Conservation (phyloP, 2,329 filamentous ascomycete genomes). For the Colletotrichum simmondsii region DNA sequence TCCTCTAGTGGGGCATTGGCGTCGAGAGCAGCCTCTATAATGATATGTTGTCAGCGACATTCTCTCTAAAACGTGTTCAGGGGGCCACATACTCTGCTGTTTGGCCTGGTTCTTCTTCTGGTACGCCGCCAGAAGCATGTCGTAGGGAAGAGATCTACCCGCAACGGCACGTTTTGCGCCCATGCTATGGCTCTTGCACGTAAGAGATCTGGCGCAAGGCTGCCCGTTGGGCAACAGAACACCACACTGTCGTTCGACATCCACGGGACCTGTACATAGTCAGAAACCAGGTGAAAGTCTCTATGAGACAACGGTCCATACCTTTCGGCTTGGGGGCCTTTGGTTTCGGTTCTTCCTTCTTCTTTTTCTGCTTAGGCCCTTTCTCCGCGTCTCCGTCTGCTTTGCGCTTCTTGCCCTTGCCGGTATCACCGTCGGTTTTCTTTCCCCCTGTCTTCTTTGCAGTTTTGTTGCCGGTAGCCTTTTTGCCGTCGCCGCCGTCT, state of each 20-base stretch:
- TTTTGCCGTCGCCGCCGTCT: conserved; percentile 55
- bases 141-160: conserved; percentile 87
- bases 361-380: conserved; percentile 89
- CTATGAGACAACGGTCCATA: conserved; percentile 41
- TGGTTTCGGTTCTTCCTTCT: conserved; percentile 90
- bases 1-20: conserved; percentile 92
- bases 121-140: conserved; percentile 88
- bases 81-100: conserved; percentile 80
- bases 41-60: conserved; percentile 18
- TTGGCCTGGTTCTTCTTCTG: conserved; percentile 99
- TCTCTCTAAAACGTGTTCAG: not conserved
- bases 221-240: conserved; percentile 87
- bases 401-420: conserved; percentile 81
- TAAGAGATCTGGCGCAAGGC: conserved; percentile 87
- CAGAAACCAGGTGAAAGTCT: not conserved
- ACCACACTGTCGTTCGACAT: conserved; percentile 94
- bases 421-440: conserved; percentile 69
- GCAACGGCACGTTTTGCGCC: conserved; percentile 90
- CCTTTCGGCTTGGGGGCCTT: conserved; percentile 88
- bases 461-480: conserved; percentile 52
- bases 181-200: conserved; percentile 97
- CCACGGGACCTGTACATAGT: conserved; percentile 74
- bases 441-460: conserved; percentile 74
- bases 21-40: conserved; percentile 88
- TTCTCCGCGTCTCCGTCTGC: conserved; percentile 82